phyloP scores from a whole-genome alignment of 2,329 filamentous ascomycete genomes.

The Diaporthe citri region DNA sequence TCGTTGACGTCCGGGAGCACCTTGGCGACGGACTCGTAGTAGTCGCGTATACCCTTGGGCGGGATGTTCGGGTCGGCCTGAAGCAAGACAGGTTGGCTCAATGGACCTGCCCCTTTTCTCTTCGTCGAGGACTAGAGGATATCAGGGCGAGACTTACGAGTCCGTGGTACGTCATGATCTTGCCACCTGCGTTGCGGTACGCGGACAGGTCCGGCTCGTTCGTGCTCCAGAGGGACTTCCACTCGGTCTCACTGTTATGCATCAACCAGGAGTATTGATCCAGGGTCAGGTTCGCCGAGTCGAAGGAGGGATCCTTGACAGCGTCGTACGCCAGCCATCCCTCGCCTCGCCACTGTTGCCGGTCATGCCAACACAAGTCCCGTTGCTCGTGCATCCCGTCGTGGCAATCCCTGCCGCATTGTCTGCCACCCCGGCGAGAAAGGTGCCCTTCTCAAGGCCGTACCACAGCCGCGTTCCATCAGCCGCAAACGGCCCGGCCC shows the following conservation, averaged over 20 bases:
- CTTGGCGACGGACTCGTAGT: not conserved
- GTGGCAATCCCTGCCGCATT: not conserved
- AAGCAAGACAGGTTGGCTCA: not conserved
- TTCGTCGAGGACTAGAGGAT: too few species aligned
- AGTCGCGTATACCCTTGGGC: not conserved
- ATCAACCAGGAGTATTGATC: not conserved
- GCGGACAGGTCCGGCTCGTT: constrained; percentile 5
- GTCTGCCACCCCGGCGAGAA: not conserved
- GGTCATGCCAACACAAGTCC: not conserved
- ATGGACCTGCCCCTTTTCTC: too few species aligned
- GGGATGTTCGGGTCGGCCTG: not conserved
- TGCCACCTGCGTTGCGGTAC: not conserved
- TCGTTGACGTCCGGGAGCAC: constrained; percentile 37
- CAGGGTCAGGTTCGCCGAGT: not conserved
- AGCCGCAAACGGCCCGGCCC: not conserved
- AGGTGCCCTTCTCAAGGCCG: not conserved
- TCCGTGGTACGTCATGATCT: constrained; percentile 4
- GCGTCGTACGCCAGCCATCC: not conserved
- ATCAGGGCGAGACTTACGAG: not conserved
- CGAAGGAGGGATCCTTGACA: not conserved
- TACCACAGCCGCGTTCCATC: constrained; percentile 15
- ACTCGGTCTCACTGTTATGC: not conserved
- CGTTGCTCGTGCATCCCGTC: not conserved
- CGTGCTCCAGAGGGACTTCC: not conserved
- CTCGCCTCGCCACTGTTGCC: not conserved